Evolutionary conservation across 2,329 filamentous ascomycete genomes (phyloP).

Genomic region (Aspergillus carbonarius): DNA sequence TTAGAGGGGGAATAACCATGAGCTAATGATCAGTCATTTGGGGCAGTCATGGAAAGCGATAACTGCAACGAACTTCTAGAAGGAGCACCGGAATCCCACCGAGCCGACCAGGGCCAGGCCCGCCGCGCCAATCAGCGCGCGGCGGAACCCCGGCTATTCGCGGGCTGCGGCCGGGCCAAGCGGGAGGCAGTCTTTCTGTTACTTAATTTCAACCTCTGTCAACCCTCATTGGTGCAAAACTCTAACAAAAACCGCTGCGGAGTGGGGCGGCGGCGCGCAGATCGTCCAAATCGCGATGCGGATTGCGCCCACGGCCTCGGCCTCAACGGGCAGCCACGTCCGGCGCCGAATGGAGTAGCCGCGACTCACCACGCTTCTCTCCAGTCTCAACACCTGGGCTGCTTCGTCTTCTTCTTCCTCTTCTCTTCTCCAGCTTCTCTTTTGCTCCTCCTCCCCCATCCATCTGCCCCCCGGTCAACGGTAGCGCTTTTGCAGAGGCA

Average conservation of each 20-base stretch:
- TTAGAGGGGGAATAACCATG: not conserved
- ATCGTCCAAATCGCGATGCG: not conserved
- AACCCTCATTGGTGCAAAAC: not conserved
- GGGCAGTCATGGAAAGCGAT: not conserved
- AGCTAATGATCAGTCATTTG: not conserved
- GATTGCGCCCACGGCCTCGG: not conserved
- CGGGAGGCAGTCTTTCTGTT: conserved; percentile 1
- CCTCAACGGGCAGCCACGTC: conserved; percentile 2
- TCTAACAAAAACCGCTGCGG: not conserved
- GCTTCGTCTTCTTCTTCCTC: not conserved
- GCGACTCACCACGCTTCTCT: not conserved
- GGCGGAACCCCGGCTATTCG: not conserved
- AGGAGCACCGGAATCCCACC: conserved; percentile 1
- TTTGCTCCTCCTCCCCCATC: not conserved
- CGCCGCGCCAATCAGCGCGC: not conserved
- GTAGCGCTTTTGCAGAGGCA: not conserved
- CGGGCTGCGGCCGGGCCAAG: not conserved
- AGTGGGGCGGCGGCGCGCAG: not conserved
- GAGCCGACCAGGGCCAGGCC: not conserved
- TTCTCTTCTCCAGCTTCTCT: not conserved
- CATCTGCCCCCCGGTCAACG: not conserved
- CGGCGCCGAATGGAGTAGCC: not conserved
- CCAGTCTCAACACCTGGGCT: not conserved
- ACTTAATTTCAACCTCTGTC: conserved; percentile 7
- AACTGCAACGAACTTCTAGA: not conserved